Percentiles rank a stretch among this genome's conserved stretches.
Evolutionary conservation across 2,329 filamentous ascomycete genomes (phyloP).

Genomic region (Lachnellula subtilissima): DNA sequence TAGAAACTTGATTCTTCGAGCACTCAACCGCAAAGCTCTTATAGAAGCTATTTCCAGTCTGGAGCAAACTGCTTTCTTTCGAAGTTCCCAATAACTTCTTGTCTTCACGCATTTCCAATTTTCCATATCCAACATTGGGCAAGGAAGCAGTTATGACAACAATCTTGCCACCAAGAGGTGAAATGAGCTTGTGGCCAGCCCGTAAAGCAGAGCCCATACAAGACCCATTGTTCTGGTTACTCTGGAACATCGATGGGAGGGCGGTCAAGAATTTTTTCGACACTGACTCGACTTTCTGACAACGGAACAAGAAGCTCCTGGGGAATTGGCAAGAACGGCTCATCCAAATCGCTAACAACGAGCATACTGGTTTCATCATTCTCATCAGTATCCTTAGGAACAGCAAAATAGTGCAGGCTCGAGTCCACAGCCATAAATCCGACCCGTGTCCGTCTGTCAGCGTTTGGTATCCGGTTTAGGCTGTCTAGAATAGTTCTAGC

Average conservation of each 20-base stretch:
- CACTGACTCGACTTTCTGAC: conserved; percentile 81
- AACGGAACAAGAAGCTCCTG: conserved; percentile 86
- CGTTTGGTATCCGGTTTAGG: conserved; percentile 95
- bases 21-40: conserved; percentile 99
- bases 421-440: conserved; percentile 96
- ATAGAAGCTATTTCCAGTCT: conserved; percentile 95
- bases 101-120: conserved; percentile 89
- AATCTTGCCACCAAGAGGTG: conserved; percentile 90
- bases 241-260: conserved; percentile 94
- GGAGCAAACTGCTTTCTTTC: conserved; percentile 81
- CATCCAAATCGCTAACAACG: conserved; percentile 89
- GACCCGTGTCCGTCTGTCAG: conserved; percentile 83
- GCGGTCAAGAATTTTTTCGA: conserved; percentile 87
- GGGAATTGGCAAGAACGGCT: conserved; percentile 93
- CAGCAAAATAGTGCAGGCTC: conserved; percentile 91
- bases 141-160: conserved; percentile 85
- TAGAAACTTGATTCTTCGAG: conserved; percentile 96
- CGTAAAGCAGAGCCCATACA: conserved; percentile 91
- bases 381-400: conserved; percentile 83
- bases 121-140: conserved; percentile 84
- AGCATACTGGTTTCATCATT: conserved; percentile 83
- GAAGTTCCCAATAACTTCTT: conserved; percentile 93
- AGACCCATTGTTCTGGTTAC: conserved; percentile 83
- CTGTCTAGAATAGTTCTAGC: conserved; percentile 93
- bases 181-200: conserved; percentile 93